Evolutionary conservation across 164 flowering plant species (phyloP), one percentile per base, ranked within the genome.

Genomic region (Stephania japonica): DNA sequence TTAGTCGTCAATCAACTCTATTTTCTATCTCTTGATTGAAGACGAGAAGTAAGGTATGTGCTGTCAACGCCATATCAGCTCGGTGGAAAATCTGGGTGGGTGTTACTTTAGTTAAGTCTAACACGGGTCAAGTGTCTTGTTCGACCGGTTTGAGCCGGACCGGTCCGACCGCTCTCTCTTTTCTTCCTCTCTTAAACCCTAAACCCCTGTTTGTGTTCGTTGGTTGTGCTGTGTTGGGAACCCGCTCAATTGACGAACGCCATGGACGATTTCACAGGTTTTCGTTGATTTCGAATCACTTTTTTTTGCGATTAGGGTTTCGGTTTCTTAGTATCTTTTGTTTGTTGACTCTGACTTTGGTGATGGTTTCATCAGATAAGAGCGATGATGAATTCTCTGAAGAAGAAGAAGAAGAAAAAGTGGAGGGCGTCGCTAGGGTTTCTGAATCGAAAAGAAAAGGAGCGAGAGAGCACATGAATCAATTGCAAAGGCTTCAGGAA

Each of bases 401-500:
- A 43, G 44, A 65, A 59, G 64, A 59, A 47, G 53, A 70, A 43
- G 44, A 65, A 59, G 64, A 59, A 47, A 14, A 47, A 59, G 24
- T 7, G 62, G 77, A 25, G 68, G 76, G 70, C 5, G 44, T 14
- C 47, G 65, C 21, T n/a, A 47, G 19, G 49, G 50, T 19, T 3
- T 61, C 77, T 6, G 74, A 74, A 63, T 70, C 87, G 47, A 63
- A 25, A 12, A 73, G 69, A 43, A 72, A 76, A 73, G 21, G 21
- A 5, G 89, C 91, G 5, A 78, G 69, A 77, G 87, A 83, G 73
- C 92, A 90, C 69, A 77, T 72, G 77, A 72, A 81, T 42, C 89
- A 89, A 69, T 76, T 91, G 49, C 76, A 87, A 61, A 84, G 85
- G 72, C 93, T 91, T 21, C 79, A 78, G 73, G 83, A 88, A 59